Evolutionary conservation across 2,329 filamentous ascomycete genomes (phyloP).

Genomic region (Calonectria pauciramosa): DNA sequence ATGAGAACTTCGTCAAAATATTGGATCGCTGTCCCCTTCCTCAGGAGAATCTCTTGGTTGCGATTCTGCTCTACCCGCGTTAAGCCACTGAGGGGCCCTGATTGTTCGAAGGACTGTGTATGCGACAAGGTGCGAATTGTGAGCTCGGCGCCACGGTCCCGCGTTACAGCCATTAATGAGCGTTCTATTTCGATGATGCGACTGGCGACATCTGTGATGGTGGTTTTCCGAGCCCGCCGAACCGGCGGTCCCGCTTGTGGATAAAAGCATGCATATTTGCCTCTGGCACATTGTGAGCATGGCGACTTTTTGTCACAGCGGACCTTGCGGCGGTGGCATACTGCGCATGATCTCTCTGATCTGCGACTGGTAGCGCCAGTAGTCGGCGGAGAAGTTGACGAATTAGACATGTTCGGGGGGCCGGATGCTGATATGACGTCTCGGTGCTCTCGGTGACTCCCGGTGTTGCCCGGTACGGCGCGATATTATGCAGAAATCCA

Average conservation of each 20-base stretch:
- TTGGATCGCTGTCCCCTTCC: conserved; percentile 40
- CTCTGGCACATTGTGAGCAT: background rate
- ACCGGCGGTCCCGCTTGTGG: conserved; percentile 42
- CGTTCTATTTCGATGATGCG: conserved; percentile 52
- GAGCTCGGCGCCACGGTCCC: conserved; percentile 8
- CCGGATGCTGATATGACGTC: background rate
- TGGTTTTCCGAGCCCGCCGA: conserved; percentile 46
- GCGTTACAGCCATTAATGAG: conserved; percentile 37
- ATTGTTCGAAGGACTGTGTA: background rate
- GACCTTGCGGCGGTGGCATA: background rate
- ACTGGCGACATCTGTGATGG: conserved; percentile 52
- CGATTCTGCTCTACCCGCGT: background rate
- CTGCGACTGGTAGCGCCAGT: background rate
- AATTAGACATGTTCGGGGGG: background rate
- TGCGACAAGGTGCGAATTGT: background rate
- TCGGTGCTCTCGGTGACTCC: background rate
- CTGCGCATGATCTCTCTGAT: background rate
- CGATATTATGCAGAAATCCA: background rate
- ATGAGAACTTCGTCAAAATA: background rate
- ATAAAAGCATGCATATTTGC: conserved; percentile 46
- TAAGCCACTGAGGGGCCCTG: background rate
- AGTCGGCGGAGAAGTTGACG: conserved; percentile 11
- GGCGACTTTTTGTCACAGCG: background rate
- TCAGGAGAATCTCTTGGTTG: conserved; percentile 46
- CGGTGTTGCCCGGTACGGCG: background rate